Conservation (phyloP, 768 basidiomycete genomes). For the Agaricus bisporus region DNA sequence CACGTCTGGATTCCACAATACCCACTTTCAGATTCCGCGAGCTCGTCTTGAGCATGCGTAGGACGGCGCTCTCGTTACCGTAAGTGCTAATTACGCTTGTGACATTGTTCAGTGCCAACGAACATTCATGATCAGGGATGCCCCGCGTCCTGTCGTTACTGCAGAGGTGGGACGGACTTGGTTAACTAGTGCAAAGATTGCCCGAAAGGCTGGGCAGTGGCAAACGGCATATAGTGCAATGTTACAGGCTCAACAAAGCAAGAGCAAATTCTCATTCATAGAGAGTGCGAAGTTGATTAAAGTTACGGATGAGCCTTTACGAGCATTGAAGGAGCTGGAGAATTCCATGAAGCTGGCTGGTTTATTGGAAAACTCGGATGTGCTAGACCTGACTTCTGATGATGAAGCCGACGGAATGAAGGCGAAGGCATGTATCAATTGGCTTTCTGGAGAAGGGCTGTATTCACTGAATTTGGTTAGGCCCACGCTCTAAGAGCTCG, state of each 20-base stretch:
- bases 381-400: constrained; percentile 56
- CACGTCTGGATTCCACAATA: constrained; percentile 69
- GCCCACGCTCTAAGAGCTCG: constrained; percentile 77
- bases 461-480: constrained; percentile 28
- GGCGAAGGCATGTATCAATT: constrained; percentile 53
- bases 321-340: constrained; percentile 84
- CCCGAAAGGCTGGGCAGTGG: constrained; percentile 90
- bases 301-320: constrained; percentile 71
- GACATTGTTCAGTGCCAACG: neutral
- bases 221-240: constrained; percentile 97
- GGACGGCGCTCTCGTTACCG: constrained; percentile 77
- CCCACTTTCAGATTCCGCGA: constrained; percentile 89
- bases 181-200: constrained; percentile 93
- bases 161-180: constrained; percentile 77
- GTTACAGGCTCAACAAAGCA: constrained; percentile 77
- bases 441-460: neutral
- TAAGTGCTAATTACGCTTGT: constrained; percentile 25
- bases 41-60: constrained; percentile 81
- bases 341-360: constrained; percentile 54
- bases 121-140: constrained; percentile 20
- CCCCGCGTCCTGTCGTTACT: constrained; percentile 32
- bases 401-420: constrained; percentile 49
- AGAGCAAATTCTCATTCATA: constrained; percentile 73
- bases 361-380: constrained; percentile 36
- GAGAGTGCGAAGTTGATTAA: constrained; percentile 87